These are phyloP conservation scores for Ochromonas danica DNA, from an alignment of 108 stramenopile genomes.

Conservation along the genomic window DNA sequence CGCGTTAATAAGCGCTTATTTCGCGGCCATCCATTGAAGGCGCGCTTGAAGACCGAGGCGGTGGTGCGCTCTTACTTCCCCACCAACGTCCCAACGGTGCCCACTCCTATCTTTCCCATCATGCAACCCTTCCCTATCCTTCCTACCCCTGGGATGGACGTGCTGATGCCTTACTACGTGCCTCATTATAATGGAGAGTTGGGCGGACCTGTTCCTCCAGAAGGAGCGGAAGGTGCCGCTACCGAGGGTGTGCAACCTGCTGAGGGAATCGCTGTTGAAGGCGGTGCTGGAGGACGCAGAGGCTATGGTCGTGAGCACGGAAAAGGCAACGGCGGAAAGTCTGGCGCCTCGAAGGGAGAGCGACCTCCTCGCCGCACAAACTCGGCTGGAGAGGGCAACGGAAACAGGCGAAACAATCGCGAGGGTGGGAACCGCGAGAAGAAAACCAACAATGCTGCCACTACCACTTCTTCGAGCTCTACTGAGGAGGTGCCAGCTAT, in stretches of 20 bases:
- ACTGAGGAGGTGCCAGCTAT: background rate
- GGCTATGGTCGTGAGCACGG: too few species aligned
- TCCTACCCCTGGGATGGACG: background rate
- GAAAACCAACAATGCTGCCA: too few species aligned
- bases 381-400: too few species aligned
- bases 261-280: too few species aligned
- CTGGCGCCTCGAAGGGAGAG: too few species aligned
- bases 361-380: too few species aligned
- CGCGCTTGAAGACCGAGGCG: conserved; percentile 59
- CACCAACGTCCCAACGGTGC: conserved; percentile 24
- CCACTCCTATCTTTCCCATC: background rate
- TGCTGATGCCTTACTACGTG: background rate
- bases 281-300: too few species aligned
- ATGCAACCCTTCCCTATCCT: conserved; percentile 17
- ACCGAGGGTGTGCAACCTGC: background rate
- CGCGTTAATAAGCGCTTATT: conserved; percentile 48
- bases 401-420: too few species aligned
- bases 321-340: too few species aligned
- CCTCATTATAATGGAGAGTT: too few species aligned
- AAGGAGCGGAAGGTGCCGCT: conserved; percentile 8
- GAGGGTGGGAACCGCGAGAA: too few species aligned
- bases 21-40: conserved; percentile 57
- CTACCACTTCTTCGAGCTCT: conserved; percentile 41
- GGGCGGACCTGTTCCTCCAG: background rate
- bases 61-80: conserved; percentile 54